phyloP scores from a whole-genome alignment of 192 early-diverging fungal species.

The Backusella australiensis region DNA sequence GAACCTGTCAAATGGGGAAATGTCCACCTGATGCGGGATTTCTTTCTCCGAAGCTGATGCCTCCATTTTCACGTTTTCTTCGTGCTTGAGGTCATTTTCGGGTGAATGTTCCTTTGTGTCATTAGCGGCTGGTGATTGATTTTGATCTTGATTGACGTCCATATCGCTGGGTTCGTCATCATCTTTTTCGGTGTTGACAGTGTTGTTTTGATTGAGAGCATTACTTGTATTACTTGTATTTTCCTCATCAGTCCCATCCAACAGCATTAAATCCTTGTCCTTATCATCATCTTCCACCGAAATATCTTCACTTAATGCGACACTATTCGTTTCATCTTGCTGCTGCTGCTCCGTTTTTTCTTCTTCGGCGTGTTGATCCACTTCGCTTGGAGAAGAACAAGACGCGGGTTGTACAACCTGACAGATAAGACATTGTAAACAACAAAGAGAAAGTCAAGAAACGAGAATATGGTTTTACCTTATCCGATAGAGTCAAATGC shows the following conservation, averaged over 20 bases:
- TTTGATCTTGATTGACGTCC: neutral
- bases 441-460: neutral
- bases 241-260: neutral
- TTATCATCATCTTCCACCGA: slow-evolving; percentile 11
- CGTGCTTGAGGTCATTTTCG: neutral
- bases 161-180: neutral
- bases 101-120: neutral
- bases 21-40: slow-evolving; percentile 1
- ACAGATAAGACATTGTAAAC: neutral
- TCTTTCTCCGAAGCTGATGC: neutral
- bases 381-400: neutral
- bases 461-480: slow-evolving; percentile 12
- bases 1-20: slow-evolving; percentile 39
- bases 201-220: neutral
- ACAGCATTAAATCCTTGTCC: neutral
- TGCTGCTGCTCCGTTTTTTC: neutral
- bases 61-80: neutral
- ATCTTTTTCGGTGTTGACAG: neutral
- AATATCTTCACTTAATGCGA: neutral
- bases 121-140: neutral
- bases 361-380: neutral
- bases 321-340: neutral
- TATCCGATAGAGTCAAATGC: slow-evolving; percentile 47
- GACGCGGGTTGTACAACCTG: neutral
- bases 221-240: neutral